Conservation (phyloP, 352 stramenopile genomes). For the Hyphochytrium catenoides region DNA sequence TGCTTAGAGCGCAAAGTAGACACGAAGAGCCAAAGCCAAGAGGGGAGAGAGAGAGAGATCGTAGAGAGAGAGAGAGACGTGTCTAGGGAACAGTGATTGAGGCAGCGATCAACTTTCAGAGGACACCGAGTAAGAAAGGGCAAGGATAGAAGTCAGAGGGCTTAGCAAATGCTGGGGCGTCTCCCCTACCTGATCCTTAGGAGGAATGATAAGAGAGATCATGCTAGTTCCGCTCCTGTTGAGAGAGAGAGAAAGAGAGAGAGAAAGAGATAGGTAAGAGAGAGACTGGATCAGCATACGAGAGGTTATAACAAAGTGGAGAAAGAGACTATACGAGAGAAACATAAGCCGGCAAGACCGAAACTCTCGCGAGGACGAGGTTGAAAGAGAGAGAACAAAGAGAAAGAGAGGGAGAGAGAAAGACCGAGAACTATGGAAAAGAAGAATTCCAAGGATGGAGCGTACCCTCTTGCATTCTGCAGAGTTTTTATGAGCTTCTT, state of each 20-base stretch:
- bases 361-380: background rate
- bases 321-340: conserved; percentile 2
- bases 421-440: background rate
- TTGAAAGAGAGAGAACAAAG: background rate
- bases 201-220: conserved; percentile 98
- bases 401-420: background rate
- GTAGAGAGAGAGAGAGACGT: too few relatives aligned
- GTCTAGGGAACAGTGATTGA: too few relatives aligned
- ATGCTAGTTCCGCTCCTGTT: conserved; percentile 94
- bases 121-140: background rate
- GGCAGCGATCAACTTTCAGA: background rate
- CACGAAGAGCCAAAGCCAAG: too few relatives aligned
- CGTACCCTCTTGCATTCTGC: conserved; percentile 41
- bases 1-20: too few relatives aligned
- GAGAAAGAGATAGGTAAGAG: conserved; percentile 3
- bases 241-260: background rate
- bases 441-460: conserved; percentile 19
- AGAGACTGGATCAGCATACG: background rate
- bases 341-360: background rate
- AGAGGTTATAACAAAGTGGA: background rate
- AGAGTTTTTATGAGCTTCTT: conserved; percentile 99
- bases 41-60: too few relatives aligned
- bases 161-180: conserved; percentile 5
- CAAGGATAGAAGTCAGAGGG: too few relatives aligned
- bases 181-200: conserved; percentile 72